phyloP scores from a whole-genome alignment of 371 early-diverging fungal genomes.

The Rhizopus sp. region DNA sequence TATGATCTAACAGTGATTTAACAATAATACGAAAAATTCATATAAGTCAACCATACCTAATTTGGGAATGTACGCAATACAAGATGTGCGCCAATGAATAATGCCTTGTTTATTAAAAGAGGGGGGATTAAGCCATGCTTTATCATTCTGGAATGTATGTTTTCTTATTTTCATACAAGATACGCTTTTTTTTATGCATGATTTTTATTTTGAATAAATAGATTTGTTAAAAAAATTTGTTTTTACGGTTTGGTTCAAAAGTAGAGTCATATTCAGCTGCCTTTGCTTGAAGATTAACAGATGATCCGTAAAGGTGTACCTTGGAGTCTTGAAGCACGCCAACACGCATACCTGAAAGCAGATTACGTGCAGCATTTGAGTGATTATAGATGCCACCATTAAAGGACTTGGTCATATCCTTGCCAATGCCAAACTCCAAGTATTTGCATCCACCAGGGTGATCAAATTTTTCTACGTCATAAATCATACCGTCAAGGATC shows the following conservation, averaged over 20 bases:
- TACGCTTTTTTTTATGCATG: no score
- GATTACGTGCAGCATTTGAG: conserved; percentile 81
- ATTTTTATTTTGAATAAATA: conserved; percentile 4
- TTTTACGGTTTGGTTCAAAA: neutral
- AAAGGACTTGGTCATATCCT: conserved; percentile 83
- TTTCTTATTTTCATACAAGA: no score
- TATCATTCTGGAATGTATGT: no score
- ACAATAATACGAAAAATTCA: no score
- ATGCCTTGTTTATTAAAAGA: no score
- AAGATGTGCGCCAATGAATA: no score
- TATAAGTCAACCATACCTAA: no score
- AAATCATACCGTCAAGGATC: conserved; percentile 85
- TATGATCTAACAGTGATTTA: no score
- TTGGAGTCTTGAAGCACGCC: conserved; percentile 53
- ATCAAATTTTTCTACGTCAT: conserved; percentile 89
- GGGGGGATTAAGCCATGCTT: no score
- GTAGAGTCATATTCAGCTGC: neutral
- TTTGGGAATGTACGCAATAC: no score
- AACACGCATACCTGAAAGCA: conserved; percentile 74
- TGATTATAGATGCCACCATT: conserved; percentile 90
- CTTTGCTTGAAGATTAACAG: neutral
- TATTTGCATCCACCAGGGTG: conserved; percentile 92
- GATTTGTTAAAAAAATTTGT: conserved; percentile 1
- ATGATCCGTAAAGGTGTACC: neutral
- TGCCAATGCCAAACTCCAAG: conserved; percentile 73